phyloP scores from a whole-genome alignment of 2,329 filamentous ascomycete genomes.

The Colletotrichum sp. region DNA sequence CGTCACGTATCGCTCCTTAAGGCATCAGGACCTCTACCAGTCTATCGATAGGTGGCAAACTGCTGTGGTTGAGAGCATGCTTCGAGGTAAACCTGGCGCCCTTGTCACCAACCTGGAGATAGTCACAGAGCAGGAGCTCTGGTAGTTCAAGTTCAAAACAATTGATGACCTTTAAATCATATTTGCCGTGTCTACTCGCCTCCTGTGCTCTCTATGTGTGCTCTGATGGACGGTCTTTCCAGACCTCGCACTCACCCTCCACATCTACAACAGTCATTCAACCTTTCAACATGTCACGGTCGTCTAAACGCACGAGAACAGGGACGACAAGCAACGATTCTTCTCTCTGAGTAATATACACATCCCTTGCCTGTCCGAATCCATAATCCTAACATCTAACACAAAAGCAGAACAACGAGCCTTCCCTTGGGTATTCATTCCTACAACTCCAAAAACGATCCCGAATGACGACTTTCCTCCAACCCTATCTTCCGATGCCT shows the following conservation, averaged over 20 bases:
- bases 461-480: no score
- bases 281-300: not conserved
- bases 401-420: not conserved
- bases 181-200: not conserved
- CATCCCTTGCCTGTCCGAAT: no score
- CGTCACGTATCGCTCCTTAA: not conserved
- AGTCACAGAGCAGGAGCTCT: rapidly evolving
- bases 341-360: not conserved
- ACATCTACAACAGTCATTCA: not conserved
- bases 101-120: no score
- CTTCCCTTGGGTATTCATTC: not conserved
- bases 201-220: no score
- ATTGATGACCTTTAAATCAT: not conserved
- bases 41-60: no score
- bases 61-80: no score
- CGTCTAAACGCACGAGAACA: not conserved
- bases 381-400: not conserved
- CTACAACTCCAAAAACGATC: not conserved
- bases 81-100: not conserved
- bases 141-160: not conserved
- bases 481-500: no score
- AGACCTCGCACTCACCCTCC: no score
- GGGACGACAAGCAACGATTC: not conserved
- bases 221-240: not conserved
- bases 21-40: no score